These are phyloP conservation scores for Amanita rubescens DNA, from an alignment of 768 basidiomycete species.

Conservation along the genomic window DNA sequence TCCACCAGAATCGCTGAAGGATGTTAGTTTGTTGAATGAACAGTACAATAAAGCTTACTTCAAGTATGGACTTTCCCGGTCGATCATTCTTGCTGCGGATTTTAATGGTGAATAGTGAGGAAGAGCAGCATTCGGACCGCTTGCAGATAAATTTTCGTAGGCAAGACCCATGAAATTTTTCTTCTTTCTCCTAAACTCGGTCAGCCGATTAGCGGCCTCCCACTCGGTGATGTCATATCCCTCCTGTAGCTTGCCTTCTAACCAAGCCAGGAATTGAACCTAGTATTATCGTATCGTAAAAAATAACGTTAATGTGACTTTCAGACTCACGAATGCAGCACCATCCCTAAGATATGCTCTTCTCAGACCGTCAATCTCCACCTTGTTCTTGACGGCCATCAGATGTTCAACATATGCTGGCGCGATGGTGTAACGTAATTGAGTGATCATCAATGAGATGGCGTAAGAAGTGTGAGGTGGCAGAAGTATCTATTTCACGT, in stretches of 20 bases:
- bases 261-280: conserved; percentile 85
- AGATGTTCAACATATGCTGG: conserved; percentile 67
- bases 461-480: conserved; percentile 73
- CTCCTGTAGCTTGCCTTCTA: conserved; percentile 70
- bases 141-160: conserved; percentile 85
- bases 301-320: conserved; percentile 1
- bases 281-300: conserved; percentile 18
- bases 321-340: conserved; percentile 60
- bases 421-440: conserved; percentile 68
- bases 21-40: conserved; percentile 7
- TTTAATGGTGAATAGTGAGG: conserved; percentile 88
- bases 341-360: conserved; percentile 89
- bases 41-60: conserved; percentile 47
- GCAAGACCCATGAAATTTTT: conserved; percentile 80
- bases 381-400: conserved; percentile 85
- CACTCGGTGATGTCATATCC: conserved; percentile 87
- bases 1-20: conserved; percentile 79
- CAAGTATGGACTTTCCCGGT: conserved; percentile 76
- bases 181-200: conserved; percentile 62
- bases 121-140: conserved; percentile 86
- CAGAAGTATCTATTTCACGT: conserved; percentile 46
- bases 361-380: conserved; percentile 76
- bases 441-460: conserved; percentile 78
- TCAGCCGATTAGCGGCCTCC: conserved; percentile 81
- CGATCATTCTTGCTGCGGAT: conserved; percentile 61